A percentile compares a stretch with the other conserved stretches of the same genome.
Conservation (phyloP, 768 basidiomycete genomes). For the Leccinum subgranulosum region DNA sequence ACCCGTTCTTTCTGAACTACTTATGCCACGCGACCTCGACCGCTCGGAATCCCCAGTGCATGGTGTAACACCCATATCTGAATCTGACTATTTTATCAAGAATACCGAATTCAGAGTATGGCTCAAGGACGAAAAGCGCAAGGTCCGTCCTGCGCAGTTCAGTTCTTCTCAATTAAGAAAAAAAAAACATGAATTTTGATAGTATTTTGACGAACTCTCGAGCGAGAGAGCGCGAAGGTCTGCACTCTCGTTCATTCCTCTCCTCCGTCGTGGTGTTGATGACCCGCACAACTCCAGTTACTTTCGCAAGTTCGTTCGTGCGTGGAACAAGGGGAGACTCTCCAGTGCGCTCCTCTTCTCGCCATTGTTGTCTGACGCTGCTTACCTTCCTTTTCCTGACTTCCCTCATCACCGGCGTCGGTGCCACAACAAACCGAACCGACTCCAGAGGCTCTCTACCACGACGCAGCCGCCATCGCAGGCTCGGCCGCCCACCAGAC, state of each 20-base stretch:
- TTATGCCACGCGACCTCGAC: background rate
- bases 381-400: background rate
- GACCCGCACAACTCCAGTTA: conserved; percentile 48
- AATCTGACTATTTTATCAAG: conserved; percentile 88
- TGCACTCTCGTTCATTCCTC: conserved; percentile 33
- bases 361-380: background rate
- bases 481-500: conserved; percentile 67
- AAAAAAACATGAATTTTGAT: background rate
- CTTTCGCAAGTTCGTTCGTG: conserved; percentile 91
- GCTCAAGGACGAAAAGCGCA: conserved; percentile 71
- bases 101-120: conserved; percentile 85
- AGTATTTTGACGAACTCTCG: conserved; percentile 83
- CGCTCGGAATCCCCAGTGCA: too few relatives aligned
- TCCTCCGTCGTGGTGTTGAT: conserved; percentile 27
- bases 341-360: conserved; percentile 40
- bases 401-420: background rate
- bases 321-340: conserved; percentile 81
- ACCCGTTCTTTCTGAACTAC: too few relatives aligned
- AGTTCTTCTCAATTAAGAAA: background rate
- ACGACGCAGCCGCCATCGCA: conserved; percentile 54
- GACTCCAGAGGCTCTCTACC: conserved; percentile 51
- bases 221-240: conserved; percentile 81
- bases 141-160: conserved; percentile 34
- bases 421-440: background rate
- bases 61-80: conserved; percentile 61